Evolutionary conservation across 176 grass and related monocot species (phyloP), one percentile per base, ranked within the genome.

Genomic region (Bromus sterilis): DNA sequence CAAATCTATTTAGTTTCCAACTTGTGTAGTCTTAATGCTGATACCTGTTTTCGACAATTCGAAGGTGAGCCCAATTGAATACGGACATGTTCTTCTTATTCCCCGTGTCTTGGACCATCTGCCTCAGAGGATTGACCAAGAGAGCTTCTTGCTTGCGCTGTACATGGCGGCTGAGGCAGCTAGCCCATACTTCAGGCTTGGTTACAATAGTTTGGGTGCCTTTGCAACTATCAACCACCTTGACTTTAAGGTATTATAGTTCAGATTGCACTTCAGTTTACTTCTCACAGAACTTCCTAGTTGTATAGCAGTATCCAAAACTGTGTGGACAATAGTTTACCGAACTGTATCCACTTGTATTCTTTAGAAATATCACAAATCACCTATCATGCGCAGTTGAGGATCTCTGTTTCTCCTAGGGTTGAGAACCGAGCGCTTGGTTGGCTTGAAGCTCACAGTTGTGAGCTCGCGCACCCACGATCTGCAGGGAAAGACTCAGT

Each of bases 191-290:
- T 91, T 97, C 74, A 92, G 94, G 76, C 83, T 97, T 82, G 94
- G 92, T n/a, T 97, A 94, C 86, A 97, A 97, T 76, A 97, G 94
- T 78, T 78, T 97, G 86, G 94, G 92, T 83, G 94, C 91, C 73
- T 97, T 97, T 75, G 94, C 92, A n/a, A 94, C 92, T 40, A 94
- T 97, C 76, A 97, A 99, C 77, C 97, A 99, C 69, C 89, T 99
- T 23, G 93, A 99, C 65, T 95, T 99, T 90, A 93, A 99, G 97
- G 97, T 95, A 80, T 74, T 91, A 56, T 86, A 87, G 53, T 76
- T 94, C 12, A 6, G 11, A 31, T 30, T 57, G 44, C 30, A 72
- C 62, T 24, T n/a, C 36, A 65, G 16, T 65, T 57, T 72, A 44
- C 44, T 74, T 74, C 13, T n/a, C 11, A 59, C 20, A 7, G n/a